phyloP scores from a whole-genome alignment of 129 eudicot genomes.

The Artemisia argyi region DNA sequence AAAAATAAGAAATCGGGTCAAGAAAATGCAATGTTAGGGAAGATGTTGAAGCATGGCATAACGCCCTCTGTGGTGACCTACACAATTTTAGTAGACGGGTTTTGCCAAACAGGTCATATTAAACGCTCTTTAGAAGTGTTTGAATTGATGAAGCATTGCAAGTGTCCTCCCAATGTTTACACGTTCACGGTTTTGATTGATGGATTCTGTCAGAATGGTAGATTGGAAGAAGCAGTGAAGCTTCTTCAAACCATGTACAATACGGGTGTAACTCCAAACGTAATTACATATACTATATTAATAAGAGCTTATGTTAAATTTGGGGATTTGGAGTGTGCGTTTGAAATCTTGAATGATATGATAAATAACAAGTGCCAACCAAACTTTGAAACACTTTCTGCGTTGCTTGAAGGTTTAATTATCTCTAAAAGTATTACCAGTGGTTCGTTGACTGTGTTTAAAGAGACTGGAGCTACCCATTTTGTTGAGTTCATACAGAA shows the following conservation, averaged over 20 bases:
- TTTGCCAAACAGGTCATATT: conserved; percentile 21
- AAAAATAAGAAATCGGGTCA: conserved; percentile 36
- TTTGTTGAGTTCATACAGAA: conserved; percentile 15
- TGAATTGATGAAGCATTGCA: conserved; percentile 37
- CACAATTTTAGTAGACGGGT: conserved; percentile 40
- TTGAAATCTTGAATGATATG: conserved; percentile 38
- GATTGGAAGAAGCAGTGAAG: conserved; percentile 31
- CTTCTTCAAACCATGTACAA: conserved; percentile 29
- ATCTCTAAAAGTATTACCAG: not conserved
- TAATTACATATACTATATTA: conserved; percentile 22
- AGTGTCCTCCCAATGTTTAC: conserved; percentile 43
- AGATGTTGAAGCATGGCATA: conserved; percentile 44
- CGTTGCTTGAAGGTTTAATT: conserved; percentile 31
- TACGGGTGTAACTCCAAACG: conserved; percentile 36
- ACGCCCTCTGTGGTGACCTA: conserved; percentile 50
- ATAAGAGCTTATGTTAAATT: conserved; percentile 29
- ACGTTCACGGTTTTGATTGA: conserved; percentile 39
- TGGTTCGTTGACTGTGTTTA: conserved; percentile 17
- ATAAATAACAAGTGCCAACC: conserved; percentile 29
- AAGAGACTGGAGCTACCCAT: conserved; percentile 17
- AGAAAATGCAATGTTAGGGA: conserved; percentile 35
- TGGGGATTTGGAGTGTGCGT: conserved; percentile 19
- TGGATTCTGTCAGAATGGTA: conserved; percentile 33
- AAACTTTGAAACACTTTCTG: conserved; percentile 15
- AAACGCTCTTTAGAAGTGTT: conserved; percentile 29